Conservation (phyloP, 495 filamentous ascomycete genomes). For the Penicillium coprophilum region DNA sequence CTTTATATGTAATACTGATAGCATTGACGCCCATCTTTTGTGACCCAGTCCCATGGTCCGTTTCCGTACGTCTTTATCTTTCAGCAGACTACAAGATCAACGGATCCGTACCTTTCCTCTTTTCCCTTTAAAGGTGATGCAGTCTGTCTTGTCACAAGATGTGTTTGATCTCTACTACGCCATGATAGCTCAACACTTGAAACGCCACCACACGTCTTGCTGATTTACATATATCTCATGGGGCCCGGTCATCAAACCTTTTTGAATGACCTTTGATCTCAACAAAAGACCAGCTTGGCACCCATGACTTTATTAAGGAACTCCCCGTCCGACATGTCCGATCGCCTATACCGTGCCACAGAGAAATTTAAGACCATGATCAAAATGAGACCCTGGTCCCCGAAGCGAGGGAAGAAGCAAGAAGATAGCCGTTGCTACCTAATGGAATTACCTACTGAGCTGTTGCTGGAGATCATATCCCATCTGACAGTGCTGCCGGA, state of each 20-base stretch:
- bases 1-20: constrained; percentile 42
- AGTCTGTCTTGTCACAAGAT: constrained; percentile 24
- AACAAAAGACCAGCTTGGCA: constrained; percentile 13
- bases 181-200: constrained; percentile 20
- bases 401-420: constrained; percentile 16
- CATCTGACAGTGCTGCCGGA: constrained; percentile 41
- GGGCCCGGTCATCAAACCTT: constrained; percentile 13
- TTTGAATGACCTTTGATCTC: constrained; percentile 12
- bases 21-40: constrained; percentile 22
- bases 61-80: constrained; percentile 38
- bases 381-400: constrained; percentile 37
- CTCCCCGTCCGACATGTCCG: constrained; percentile 28
- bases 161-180: constrained; percentile 15
- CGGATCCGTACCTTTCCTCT: constrained; percentile 23
- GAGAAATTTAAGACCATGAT: constrained; percentile 35
- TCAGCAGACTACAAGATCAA: constrained; percentile 32
- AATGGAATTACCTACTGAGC: constrained; percentile 46
- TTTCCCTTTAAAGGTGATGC: constrained; percentile 15
- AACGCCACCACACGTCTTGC: constrained; percentile 3
- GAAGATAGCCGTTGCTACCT: constrained; percentile 35
- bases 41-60: constrained; percentile 45
- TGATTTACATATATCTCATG: constrained; percentile 17
- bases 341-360: constrained; percentile 34
- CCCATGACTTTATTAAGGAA: constrained; percentile 22
- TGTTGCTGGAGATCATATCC: constrained; percentile 44